Evolutionary conservation across 192 early-diverging fungal genomes (phyloP).

Genomic region (Glomus cerebriforme): DNA sequence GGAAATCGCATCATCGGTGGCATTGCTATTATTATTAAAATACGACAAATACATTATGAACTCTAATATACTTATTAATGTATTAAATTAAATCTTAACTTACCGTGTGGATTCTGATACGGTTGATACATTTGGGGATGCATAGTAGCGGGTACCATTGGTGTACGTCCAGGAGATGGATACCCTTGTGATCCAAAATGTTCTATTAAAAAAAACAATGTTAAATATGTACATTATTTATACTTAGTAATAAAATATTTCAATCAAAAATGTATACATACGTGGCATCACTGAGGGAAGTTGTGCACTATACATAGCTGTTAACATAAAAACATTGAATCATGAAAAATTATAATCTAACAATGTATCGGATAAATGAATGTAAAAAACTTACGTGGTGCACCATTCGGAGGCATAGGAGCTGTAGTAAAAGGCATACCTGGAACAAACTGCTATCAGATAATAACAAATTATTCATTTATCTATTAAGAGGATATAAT

Average conservation of each 20-base stretch:
- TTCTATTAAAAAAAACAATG: constrained; percentile 35
- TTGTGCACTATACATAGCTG: constrained; percentile 49
- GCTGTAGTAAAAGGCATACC: constrained; percentile 41
- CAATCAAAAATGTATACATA: constrained; percentile 32
- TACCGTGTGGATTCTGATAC: constrained; percentile 50
- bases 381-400: constrained; percentile 30
- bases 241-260: background rate
- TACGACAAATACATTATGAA: background rate
- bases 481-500: background rate
- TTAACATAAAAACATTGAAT: background rate
- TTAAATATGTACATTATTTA: background rate
- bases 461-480: constrained; percentile 3
- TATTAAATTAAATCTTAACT: background rate
- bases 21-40: constrained; percentile 34
- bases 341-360: background rate
- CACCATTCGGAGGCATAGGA: constrained; percentile 38
- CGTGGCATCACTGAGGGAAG: constrained; percentile 47
- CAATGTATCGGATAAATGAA: too few relatives aligned
- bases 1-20: constrained; percentile 61
- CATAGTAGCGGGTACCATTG: constrained; percentile 55
- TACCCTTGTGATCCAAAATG: constrained; percentile 54
- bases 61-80: background rate
- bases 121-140: constrained; percentile 56
- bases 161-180: constrained; percentile 49
- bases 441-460: constrained; percentile 38